phyloP scores from a whole-genome alignment of 2,329 filamentous ascomycete genomes.

The Fusarium sp. region DNA sequence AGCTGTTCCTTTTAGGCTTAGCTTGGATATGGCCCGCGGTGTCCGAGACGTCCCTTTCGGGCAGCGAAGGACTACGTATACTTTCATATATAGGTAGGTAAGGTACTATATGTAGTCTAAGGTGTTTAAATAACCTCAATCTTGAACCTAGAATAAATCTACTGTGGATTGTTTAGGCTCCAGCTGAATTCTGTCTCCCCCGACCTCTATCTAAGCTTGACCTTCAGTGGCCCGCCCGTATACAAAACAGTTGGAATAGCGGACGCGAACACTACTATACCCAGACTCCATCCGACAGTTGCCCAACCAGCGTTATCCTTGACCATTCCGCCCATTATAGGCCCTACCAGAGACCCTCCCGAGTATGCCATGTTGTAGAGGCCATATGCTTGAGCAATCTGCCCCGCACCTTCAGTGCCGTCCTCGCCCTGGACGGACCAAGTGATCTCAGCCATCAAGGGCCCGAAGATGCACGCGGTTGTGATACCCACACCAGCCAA shows the following conservation, averaged over 20 bases:
- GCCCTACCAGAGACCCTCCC: constrained; percentile 47
- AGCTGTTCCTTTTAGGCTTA: constrained; percentile 31
- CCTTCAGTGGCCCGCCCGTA: constrained; percentile 43
- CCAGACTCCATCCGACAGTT: constrained; percentile 49
- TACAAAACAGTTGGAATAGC: constrained; percentile 44
- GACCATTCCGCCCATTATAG: constrained; percentile 50
- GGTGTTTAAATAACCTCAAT: background rate
- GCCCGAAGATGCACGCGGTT: constrained; percentile 47
- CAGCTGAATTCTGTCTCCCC: background rate
- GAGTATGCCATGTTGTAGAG: constrained; percentile 52
- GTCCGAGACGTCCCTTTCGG: background rate
- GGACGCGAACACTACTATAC: constrained; percentile 44
- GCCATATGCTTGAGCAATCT: constrained; percentile 50
- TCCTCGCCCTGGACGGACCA: constrained; percentile 44
- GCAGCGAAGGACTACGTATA: background rate
- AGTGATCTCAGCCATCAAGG: constrained; percentile 51
- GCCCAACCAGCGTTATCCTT: constrained; percentile 47
- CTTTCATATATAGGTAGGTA: background rate
- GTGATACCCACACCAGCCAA: constrained; percentile 47
- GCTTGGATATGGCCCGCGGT: constrained; percentile 5
- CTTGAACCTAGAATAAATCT: background rate
- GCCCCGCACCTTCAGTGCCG: constrained; percentile 36
- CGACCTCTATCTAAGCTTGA: constrained; percentile 41
- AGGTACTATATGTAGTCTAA: background rate
- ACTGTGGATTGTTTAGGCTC: background rate